Conservation (phyloP, 208 protist species). For the Herpetomonas samuelpessoai region DNA sequence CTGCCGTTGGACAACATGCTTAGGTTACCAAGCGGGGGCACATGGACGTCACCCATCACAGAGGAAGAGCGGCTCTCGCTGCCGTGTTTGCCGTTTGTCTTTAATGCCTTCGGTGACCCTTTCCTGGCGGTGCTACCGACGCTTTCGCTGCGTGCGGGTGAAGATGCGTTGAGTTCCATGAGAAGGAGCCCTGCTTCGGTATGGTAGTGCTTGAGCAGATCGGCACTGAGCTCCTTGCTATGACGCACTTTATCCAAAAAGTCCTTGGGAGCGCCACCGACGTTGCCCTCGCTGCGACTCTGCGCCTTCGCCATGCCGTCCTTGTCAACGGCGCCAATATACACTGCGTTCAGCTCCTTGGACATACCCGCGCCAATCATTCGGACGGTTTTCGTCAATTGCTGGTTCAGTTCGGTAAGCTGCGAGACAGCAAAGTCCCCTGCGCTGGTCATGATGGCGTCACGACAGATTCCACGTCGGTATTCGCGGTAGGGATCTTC, state of each 20-base stretch:
- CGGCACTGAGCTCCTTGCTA: constrained; percentile 11
- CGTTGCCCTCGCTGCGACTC: constrained; percentile 3
- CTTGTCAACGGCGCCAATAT: constrained; percentile 4
- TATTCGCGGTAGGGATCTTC: constrained; percentile 20
- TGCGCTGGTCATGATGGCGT: constrained; percentile 21
- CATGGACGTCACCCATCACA: neutral
- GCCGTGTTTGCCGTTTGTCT: neutral
- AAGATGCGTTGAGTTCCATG: neutral
- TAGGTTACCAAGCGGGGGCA: neutral
- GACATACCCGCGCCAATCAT: constrained; percentile 32
- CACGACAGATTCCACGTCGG: constrained; percentile 22
- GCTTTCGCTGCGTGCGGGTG: too few species aligned
- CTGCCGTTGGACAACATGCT: neutral
- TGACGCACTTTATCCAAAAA: constrained; percentile 7
- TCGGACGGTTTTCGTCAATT: constrained; percentile 40
- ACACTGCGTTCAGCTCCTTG: constrained; percentile 25
- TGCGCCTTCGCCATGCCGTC: constrained; percentile 6
- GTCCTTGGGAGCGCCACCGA: constrained; percentile 4
- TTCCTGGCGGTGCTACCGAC: neutral
- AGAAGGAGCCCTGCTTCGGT: constrained; percentile 19
- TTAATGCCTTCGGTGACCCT: neutral
- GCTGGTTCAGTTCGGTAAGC: constrained; percentile 15
- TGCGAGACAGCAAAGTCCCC: constrained; percentile 18
- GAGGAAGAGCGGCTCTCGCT: neutral
- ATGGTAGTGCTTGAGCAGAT: constrained; percentile 20